Conservation (phyloP, 768 basidiomycete species). For the Dacryopinax spathularia region DNA sequence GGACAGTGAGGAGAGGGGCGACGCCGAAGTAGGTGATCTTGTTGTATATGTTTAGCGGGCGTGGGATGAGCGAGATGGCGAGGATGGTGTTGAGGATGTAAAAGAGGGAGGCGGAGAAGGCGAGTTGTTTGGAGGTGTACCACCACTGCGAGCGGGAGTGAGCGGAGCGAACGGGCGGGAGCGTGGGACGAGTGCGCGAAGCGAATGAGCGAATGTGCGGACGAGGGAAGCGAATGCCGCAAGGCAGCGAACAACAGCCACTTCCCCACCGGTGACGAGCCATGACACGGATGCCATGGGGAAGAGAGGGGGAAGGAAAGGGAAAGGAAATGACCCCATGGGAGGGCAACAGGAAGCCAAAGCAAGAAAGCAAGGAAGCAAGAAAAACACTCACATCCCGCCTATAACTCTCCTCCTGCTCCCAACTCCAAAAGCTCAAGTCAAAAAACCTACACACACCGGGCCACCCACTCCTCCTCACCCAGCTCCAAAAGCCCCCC, state of each 20-base stretch:
- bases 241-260: too few species aligned
- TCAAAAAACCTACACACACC: neutral
- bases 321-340: too few species aligned
- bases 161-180: too few species aligned
- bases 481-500: neutral
- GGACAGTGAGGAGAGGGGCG: neutral
- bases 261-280: too few species aligned
- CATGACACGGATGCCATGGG: too few species aligned
- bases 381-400: neutral
- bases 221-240: too few species aligned
- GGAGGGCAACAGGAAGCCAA: too few species aligned
- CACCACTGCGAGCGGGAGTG: neutral
- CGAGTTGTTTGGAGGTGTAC: slow-evolving; percentile 1
- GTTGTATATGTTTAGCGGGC: neutral
- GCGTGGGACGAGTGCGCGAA: too few species aligned
- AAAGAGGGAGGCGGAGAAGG: slow-evolving; percentile 2
- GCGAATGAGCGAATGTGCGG: too few species aligned
- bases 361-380: too few species aligned
- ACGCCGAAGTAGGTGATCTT: slow-evolving; percentile 3
- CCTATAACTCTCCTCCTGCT: neutral
- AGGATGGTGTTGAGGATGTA: slow-evolving; percentile 3
- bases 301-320: too few species aligned
- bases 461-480: neutral
- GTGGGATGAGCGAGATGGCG: slow-evolving; percentile 1
- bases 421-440: neutral